Evolutionary conservation across 1,139 yeast genomes (phyloP).

Genomic region (Blastobotrys proliferans): DNA sequence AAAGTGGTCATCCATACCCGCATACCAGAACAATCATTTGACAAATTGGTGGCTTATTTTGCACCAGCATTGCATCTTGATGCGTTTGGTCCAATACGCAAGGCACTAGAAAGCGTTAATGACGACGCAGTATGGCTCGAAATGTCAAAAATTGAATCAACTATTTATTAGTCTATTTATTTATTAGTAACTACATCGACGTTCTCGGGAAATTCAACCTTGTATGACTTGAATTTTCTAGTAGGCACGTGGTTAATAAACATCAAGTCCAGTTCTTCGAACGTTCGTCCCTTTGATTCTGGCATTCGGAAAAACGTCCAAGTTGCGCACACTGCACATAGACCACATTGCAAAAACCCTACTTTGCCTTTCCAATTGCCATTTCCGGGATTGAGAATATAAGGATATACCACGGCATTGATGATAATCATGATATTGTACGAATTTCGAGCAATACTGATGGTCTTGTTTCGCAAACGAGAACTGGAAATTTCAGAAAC

Average conservation of each 20-base stretch:
- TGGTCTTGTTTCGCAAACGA: slow-evolving; percentile 51
- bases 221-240: slow-evolving; percentile 17
- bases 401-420: slow-evolving; percentile 41
- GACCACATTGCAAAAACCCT: slow-evolving; percentile 54
- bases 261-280: slow-evolving; percentile 50
- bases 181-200: no score
- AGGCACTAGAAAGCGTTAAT: slow-evolving; percentile 20
- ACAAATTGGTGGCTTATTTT: slow-evolving; percentile 20
- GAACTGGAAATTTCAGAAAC: slow-evolving; percentile 57
- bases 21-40: slow-evolving; percentile 24
- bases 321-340: slow-evolving; percentile 27
- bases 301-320: slow-evolving; percentile 56
- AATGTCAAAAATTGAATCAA: neutral
- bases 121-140: slow-evolving; percentile 26
- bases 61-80: slow-evolving; percentile 19
- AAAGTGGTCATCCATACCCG: slow-evolving; percentile 21
- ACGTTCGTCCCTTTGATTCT: slow-evolving; percentile 54
- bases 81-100: slow-evolving; percentile 5
- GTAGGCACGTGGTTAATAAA: slow-evolving; percentile 20
- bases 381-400: slow-evolving; percentile 55
- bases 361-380: slow-evolving; percentile 58
- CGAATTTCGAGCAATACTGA: slow-evolving; percentile 51
- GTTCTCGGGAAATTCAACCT: slow-evolving; percentile 4
- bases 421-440: slow-evolving; percentile 40
- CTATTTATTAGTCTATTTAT: no score